Evolutionary conservation across 2,329 filamentous ascomycete genomes (phyloP), one percentile per base, ranked within the genome.

Genomic region (Raffaelea deltoideospora): DNA sequence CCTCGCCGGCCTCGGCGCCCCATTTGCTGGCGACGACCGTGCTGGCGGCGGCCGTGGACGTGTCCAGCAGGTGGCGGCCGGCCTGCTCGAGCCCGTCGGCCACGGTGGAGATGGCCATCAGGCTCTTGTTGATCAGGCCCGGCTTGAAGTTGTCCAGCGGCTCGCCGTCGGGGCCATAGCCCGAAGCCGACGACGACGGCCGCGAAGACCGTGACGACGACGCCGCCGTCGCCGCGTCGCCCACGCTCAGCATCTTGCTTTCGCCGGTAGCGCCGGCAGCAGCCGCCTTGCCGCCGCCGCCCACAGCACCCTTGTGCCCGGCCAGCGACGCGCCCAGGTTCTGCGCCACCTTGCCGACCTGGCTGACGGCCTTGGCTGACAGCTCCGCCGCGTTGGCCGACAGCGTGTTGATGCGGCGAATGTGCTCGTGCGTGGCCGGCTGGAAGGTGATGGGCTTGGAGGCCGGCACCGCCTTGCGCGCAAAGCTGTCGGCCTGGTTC

Each of bases 61-160:
- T 77, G 5, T 70, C 72, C 22, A 98, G 66, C 22, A 98, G 63
- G 43, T 75, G 82, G 37, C 79, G 79, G 1, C 85, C 82, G 2
- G 84, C 81, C 47, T 93, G 79, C 47, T 94, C 87, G 40, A 96
- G 81, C 27, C 90, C 90, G 50, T 98, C 90, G 19, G 86, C 83
- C 31, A 98, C 74, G 0, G 90, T 98, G 28, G 81, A 85, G 56
- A 96, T 96, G 0, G 90, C 90, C 64, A 98, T 96, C 63, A 98
- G 65, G 43, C 79, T 86, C 67, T 94, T 95, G 62, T 98, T 98
- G 46, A 98, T 61, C 22, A 98, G 61, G 5, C 90, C 88, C 0
- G 90, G 88, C 59, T 94, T 94, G 60, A 90, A 92, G 15, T 54
- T 57, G 2, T 68, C 63, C 7, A 72, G 52, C 4, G 68, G 65